Conservation (phyloP, 352 stramenopile species). For the Globisporangium megalacanthum region DNA sequence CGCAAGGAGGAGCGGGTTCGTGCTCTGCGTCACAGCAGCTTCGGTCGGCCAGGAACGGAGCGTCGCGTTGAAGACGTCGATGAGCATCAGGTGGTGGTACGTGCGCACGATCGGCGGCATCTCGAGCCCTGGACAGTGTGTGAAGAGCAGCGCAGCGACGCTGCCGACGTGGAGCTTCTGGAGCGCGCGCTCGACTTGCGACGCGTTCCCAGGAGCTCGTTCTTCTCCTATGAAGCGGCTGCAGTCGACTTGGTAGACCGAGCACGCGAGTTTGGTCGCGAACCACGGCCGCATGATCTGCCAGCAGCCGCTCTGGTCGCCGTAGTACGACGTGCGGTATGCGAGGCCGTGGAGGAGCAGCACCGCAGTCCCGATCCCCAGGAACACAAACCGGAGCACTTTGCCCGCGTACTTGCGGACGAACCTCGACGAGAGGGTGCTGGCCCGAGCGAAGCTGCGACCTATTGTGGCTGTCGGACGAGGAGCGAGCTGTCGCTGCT, state of each 20-base stretch:
- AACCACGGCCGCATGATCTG: slow-evolving; percentile 26
- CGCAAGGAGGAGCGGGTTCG: slow-evolving; percentile 30
- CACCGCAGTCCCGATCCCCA: slow-evolving; percentile 8
- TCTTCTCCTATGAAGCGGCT: slow-evolving; percentile 8
- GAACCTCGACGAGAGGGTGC: background rate
- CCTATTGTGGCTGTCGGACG: background rate
- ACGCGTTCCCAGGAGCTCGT: background rate
- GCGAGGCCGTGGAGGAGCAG: slow-evolving; percentile 13
- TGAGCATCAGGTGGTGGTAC: slow-evolving; percentile 34
- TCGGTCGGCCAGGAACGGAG: slow-evolving; percentile 27
- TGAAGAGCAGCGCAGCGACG: slow-evolving; percentile 35
- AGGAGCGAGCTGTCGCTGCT: background rate
- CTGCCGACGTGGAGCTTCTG: slow-evolving; percentile 21
- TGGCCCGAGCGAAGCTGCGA: background rate
- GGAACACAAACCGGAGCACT: slow-evolving; percentile 17
- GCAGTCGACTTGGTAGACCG: slow-evolving; percentile 34
- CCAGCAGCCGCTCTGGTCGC: slow-evolving; percentile 15
- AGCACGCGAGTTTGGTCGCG: slow-evolving; percentile 23
- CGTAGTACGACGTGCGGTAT: slow-evolving; percentile 13
- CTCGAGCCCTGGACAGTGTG: slow-evolving; percentile 32
- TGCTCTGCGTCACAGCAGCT: slow-evolving; percentile 31
- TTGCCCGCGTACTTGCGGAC: slow-evolving; percentile 24
- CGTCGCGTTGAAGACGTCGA: slow-evolving; percentile 58
- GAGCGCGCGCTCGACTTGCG: slow-evolving; percentile 8
- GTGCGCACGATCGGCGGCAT: slow-evolving; percentile 24